Evolutionary conservation across 176 grass and related monocot species (phyloP).

Genomic region (Cocos nucifera): DNA sequence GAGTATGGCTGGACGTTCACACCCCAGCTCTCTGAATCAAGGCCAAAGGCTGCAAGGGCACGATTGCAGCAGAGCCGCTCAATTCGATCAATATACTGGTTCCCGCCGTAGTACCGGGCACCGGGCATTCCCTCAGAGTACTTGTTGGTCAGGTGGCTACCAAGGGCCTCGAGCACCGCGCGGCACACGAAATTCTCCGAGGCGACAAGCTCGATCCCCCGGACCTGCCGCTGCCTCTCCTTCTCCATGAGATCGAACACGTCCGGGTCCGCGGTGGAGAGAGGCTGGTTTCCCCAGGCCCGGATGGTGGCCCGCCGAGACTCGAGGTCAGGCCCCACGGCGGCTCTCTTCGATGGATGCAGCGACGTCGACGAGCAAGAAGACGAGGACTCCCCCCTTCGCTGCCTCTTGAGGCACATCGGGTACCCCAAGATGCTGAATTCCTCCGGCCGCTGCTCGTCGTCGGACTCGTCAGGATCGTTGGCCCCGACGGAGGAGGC

Average conservation of each 20-base stretch:
- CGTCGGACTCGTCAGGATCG: slow-evolving; percentile 29
- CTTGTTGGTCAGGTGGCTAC: slow-evolving; percentile 8
- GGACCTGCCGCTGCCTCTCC: slow-evolving; percentile 8
- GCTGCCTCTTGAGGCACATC: slow-evolving; percentile 78
- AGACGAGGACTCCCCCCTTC: slow-evolving; percentile 39
- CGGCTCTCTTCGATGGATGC: slow-evolving; percentile 36
- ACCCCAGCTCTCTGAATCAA: no score
- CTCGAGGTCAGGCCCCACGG: slow-evolving; percentile 39
- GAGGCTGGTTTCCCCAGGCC: background rate
- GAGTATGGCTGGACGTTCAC: no score
- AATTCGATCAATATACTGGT: slow-evolving; percentile 6
- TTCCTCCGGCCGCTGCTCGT: slow-evolving; percentile 36
- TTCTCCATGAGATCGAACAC: background rate
- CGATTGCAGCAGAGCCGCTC: slow-evolving; percentile 1
- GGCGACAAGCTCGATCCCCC: slow-evolving; percentile 8
- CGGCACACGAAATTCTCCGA: slow-evolving; percentile 7
- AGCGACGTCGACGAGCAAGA: slow-evolving; percentile 51
- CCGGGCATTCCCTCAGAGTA: slow-evolving; percentile 15
- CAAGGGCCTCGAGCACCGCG: slow-evolving; percentile 6
- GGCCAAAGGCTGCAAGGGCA: slow-evolving; percentile 2
- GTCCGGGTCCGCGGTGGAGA: background rate
- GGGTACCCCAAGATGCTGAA: slow-evolving; percentile 70
- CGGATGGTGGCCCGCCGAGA: slow-evolving; percentile 25
- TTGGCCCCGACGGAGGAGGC: slow-evolving; percentile 1
- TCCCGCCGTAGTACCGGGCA: slow-evolving; percentile 3